Percentiles rank a stretch among this genome's conserved stretches.
phyloP scores from a whole-genome alignment of 768 basidiomycete species.

The Phanerochaete sordida region DNA sequence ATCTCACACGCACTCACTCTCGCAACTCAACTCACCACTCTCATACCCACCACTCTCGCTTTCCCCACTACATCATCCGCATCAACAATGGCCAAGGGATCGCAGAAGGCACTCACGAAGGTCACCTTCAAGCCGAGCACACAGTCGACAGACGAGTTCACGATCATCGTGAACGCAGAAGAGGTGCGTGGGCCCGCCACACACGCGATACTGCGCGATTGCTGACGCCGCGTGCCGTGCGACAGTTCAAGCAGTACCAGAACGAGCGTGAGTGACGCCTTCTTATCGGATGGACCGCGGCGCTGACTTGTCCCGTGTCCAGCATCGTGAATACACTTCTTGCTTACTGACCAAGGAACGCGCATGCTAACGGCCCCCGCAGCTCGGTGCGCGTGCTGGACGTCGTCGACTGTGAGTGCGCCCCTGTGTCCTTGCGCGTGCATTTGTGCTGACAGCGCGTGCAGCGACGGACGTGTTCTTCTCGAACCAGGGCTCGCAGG shows the following conservation, averaged over 20 bases:
- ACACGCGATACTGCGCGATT: slow-evolving; percentile 4
- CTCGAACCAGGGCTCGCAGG: slow-evolving; percentile 74
- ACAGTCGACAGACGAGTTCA: slow-evolving; percentile 70
- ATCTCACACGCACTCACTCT: not conserved
- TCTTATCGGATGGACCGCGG: slow-evolving; percentile 13
- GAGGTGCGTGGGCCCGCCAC: slow-evolving; percentile 43
- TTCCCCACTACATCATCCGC: not conserved
- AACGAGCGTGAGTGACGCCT: slow-evolving; percentile 56
- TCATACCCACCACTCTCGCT: not conserved
- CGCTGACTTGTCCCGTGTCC: slow-evolving; percentile 16
- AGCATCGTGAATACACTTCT: slow-evolving; percentile 61
- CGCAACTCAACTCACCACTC: not conserved
- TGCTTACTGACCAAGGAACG: not conserved
- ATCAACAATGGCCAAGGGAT: slow-evolving; percentile 27
- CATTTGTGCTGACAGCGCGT: not conserved
- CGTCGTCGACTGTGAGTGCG: slow-evolving; percentile 73
- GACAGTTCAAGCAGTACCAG: slow-evolving; percentile 76
- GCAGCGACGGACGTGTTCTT: slow-evolving; percentile 70
- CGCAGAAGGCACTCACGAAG: slow-evolving; percentile 60
- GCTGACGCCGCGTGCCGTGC: not conserved
- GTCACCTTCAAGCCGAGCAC: slow-evolving; percentile 78
- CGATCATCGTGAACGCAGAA: slow-evolving; percentile 59
- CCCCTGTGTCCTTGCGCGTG: slow-evolving; percentile 7
- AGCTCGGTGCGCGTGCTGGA: slow-evolving; percentile 70
- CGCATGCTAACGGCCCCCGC: slow-evolving; percentile 10